Base-by-base conservation (phyloP, 192 early-diverging fungal species). In the Coemansia sp. region DNA sequence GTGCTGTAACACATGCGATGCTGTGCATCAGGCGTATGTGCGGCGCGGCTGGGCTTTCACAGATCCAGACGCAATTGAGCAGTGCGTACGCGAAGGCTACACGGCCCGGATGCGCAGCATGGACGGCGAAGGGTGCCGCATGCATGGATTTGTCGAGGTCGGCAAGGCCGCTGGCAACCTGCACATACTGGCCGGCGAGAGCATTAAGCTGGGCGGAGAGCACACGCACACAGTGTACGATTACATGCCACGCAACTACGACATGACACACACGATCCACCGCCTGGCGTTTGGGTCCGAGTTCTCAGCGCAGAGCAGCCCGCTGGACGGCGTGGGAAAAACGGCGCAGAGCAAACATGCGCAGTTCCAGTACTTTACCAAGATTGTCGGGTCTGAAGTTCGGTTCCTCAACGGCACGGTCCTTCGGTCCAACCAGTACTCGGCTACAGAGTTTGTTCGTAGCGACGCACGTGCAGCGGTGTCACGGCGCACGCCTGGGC, bases 1-100 rank as follows among this genome's bases (percentile, higher is more conserved):
- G 21, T 99, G 97, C 83, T 98, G 97, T 72, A 94, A 96, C 70
- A 94, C 92, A 2, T 99, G 97, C 72, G 90, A 92, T 15, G 92
- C 93, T 15, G 94, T 99, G 24, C 80, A 89, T 39, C 84, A 90
- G 68, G 92, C 94, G 1, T 97, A 99, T 72, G 77, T 71, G 9
- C 85, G 86, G 27, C 81, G 77, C 41, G 92, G 91, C 52, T 98
- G 97, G 97, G 86, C 89, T 1, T 92, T 95, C 56, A 80, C 75
- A 4, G 78, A 87, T 43, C 84, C 90, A 1, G 90, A 92, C 35
- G 52, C 69, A 1, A 89, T 95, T 60, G 94, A 94, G 66, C 96
- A 98, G 89, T 98, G 95, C 64, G 76, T 93, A 41, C 80, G 85
- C 37, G 95, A 98, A 79, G 89, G 90, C 39, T 97, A 89, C 82